Conservation (phyloP, 352 stramenopile species). For the Phytophthora hibernalis region DNA sequence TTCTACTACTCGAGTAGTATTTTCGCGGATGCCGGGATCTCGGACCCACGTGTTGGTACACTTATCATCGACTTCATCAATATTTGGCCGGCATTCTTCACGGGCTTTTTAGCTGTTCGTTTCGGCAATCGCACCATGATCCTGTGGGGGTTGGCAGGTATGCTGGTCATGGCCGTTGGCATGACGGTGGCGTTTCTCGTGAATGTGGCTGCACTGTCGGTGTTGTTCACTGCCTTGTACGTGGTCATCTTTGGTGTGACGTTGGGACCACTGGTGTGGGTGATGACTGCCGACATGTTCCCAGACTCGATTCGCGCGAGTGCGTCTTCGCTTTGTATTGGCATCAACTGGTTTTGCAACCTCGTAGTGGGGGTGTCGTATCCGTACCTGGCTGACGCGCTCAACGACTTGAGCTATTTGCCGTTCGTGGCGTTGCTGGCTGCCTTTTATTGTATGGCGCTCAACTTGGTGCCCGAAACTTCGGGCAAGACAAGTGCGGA, state of each 20-base stretch:
- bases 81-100: constrained; percentile 33
- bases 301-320: constrained; percentile 29
- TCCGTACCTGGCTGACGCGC: constrained; percentile 53
- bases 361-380: constrained; percentile 62
- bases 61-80: constrained; percentile 36
- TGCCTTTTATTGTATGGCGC: constrained; percentile 50
- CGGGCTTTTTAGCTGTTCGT: constrained; percentile 41
- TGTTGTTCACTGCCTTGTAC: constrained; percentile 52
- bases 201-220: constrained; percentile 55
- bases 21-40: constrained; percentile 41
- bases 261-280: constrained; percentile 28
- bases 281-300: constrained; percentile 36
- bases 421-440: constrained; percentile 56
- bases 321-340: constrained; percentile 32
- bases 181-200: constrained; percentile 55
- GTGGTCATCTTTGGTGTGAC: constrained; percentile 44
- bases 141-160: constrained; percentile 45
- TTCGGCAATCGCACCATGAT: constrained; percentile 71
- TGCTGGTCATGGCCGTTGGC: constrained; percentile 54
- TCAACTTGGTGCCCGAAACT: constrained; percentile 63
- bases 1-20: constrained; percentile 58
- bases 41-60: constrained; percentile 34
- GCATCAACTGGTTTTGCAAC: constrained; percentile 62
- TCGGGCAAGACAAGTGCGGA: constrained; percentile 65
- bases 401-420: constrained; percentile 49